phyloP scores from a whole-genome alignment of 83 land plant genomes.

The Larix sibirica region DNA sequence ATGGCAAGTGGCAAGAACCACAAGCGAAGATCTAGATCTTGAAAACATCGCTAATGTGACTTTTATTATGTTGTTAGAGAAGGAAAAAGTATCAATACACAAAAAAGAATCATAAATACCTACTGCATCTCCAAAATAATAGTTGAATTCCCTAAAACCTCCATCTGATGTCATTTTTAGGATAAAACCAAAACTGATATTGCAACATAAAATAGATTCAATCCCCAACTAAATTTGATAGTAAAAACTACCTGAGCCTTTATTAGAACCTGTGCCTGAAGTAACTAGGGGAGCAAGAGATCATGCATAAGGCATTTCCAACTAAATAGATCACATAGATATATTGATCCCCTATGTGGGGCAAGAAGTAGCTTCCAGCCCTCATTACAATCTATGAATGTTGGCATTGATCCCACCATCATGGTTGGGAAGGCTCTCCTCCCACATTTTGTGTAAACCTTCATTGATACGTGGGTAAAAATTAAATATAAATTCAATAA shows the following conservation, averaged over 20 bases:
- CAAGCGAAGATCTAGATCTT: conserved; percentile 83
- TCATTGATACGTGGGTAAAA: background rate
- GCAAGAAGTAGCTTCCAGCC: conserved; percentile 80
- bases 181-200: background rate
- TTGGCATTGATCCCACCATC: conserved; percentile 89
- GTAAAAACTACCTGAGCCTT: conserved; percentile 36
- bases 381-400: conserved; percentile 88
- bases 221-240: background rate
- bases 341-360: conserved; percentile 73
- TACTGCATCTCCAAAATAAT: background rate
- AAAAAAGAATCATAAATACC: background rate
- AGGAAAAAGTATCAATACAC: background rate
- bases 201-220: background rate
- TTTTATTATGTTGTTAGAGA: conserved; percentile 56
- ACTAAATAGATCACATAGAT: conserved; percentile 86
- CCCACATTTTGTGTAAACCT: conserved; percentile 97
- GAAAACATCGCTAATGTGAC: conserved; percentile 89
- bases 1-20: conserved; percentile 85
- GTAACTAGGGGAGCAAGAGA: conserved; percentile 67
- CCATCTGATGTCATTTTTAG: background rate
- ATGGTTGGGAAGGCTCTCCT: conserved; percentile 87
- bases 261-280: conserved; percentile 32
- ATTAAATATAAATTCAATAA: background rate
- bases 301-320: conserved; percentile 73
- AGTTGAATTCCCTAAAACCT: background rate